Base-by-base conservation (phyloP, 1,284 basidiomycete species). In the Trametes hirsuta region DNA sequence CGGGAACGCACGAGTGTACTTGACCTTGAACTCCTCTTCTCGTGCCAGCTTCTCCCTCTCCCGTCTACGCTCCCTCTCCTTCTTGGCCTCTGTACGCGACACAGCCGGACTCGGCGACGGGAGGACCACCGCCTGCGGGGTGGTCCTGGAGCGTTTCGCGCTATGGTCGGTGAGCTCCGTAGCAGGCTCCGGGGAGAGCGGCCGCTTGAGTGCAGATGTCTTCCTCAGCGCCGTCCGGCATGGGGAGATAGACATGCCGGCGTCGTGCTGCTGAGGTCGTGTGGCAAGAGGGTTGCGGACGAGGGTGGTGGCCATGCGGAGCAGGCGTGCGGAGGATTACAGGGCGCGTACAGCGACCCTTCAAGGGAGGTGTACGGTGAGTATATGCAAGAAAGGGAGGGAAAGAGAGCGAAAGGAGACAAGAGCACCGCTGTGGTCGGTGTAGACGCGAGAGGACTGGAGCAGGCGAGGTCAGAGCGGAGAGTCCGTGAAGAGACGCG, bases 1-100 rank as follows among this genome's bases (percentile, higher is more conserved):
- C 1, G 94, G 93, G 75, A 98, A 97, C 15, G 90, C 91, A 58
- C 86, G 85, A 55, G 83, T 84, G 76, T 95, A 98, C 78, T 95
- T 97, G 45, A 84, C 74, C 66, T 85, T 85, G 79, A 95, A 98
- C 66, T 93, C 89, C 18, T 82, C 80, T 67, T 89, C 85, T 40
- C 85, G 81, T 9, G 49, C 53, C 3, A 49, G 6, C 47, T 54
- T 56, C 41, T 62, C 60, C 63, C 85, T 83, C 2, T 76, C 72
- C 45, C 77, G 75, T 48, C 67, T 74, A 39, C 73, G 75, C 35
- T 82, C 79, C 62, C 76, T 81, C 53, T 79, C 77, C 61, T 71
- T 77, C 59, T 65, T 71, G 18, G 66, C 51, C 30, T 72, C 69
- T 3, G 66, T 69, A 59, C 66, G 66, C 22, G 61, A 53, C 47